Percentiles rank a stretch among this genome's conserved stretches.
These are phyloP conservation scores for Wallacemonas sp. DNA, from an alignment of 208 protist genomes.

Conservation along the genomic window DNA sequence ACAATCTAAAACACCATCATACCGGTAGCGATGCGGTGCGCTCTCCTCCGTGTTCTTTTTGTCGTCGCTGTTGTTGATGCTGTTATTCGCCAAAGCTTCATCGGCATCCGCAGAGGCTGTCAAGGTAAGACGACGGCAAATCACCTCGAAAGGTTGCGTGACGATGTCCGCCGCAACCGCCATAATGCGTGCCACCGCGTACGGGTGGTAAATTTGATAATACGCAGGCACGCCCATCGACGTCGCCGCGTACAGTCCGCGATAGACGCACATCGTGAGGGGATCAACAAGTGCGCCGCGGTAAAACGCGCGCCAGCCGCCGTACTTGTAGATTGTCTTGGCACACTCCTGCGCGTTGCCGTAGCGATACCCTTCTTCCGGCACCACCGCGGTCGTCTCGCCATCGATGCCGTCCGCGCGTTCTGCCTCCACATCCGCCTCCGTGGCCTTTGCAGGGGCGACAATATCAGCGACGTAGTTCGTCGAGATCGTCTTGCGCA, in stretches of 20 bases:
- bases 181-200: conserved; percentile 47
- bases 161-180: conserved; percentile 59
- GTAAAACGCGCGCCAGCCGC: conserved; percentile 77
- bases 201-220: conserved; percentile 44
- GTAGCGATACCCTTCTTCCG: conserved; percentile 68
- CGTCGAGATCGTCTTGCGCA: conserved; percentile 74
- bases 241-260: conserved; percentile 51
- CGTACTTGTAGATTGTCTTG: conserved; percentile 40
- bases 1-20: conserved; percentile 64
- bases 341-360: conserved; percentile 49
- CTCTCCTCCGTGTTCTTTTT: not conserved
- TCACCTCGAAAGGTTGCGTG: conserved; percentile 82
- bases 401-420: not conserved
- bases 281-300: conserved; percentile 58
- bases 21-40: conserved; percentile 21
- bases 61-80: not conserved
- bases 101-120: conserved; percentile 57
- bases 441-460: conserved; percentile 23
- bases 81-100: not conserved
- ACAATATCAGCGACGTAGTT: conserved; percentile 85
- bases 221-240: conserved; percentile 34
- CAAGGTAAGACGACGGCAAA: conserved; percentile 71
- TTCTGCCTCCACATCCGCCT: not conserved
- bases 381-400: conserved; percentile 7
- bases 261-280: conserved; percentile 64